Evolutionary conservation across 805 yeast species (phyloP).

Genomic region (Starmerella kuoi): DNA sequence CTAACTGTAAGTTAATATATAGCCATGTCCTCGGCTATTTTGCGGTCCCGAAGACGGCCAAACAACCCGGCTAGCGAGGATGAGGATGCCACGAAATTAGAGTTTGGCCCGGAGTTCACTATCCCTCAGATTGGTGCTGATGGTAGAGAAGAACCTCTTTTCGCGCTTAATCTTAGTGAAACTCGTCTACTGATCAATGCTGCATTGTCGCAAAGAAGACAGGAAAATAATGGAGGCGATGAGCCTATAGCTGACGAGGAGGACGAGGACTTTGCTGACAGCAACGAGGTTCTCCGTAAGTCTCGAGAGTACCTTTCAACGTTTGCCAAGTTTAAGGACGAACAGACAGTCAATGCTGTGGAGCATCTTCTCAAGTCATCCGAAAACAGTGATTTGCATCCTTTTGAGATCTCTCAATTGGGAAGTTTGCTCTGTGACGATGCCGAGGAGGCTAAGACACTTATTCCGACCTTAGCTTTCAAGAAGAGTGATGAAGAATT

Average conservation of each 20-base stretch:
- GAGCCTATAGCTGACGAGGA: constrained; percentile 24
- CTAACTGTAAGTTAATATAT: no score
- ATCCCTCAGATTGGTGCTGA: constrained; percentile 66
- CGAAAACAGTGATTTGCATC: constrained; percentile 71
- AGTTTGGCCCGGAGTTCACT: constrained; percentile 88
- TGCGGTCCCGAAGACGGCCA: constrained; percentile 17
- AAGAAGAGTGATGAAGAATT: constrained; percentile 80
- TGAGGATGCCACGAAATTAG: constrained; percentile 78
- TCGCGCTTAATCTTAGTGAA: constrained; percentile 79
- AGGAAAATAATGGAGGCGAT: constrained; percentile 32
- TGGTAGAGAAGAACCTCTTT: constrained; percentile 63
- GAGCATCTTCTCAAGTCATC: constrained; percentile 68
- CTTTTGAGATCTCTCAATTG: constrained; percentile 87
- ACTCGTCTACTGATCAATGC: constrained; percentile 83
- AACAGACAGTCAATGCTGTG: constrained; percentile 85
- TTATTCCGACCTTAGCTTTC: constrained; percentile 73
- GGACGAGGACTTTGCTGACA: constrained; percentile 25
- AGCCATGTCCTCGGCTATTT: constrained; percentile 16
- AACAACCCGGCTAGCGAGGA: constrained; percentile 39
- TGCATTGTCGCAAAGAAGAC: constrained; percentile 65
- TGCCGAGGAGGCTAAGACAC: constrained; percentile 90
- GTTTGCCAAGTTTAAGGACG: constrained; percentile 83
- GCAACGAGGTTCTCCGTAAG: constrained; percentile 63
- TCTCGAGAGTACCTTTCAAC: constrained; percentile 75
- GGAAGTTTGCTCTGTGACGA: constrained; percentile 89